Conservation (phyloP, 495 filamentous ascomycete species). For the Penicillium ochrochloron region DNA sequence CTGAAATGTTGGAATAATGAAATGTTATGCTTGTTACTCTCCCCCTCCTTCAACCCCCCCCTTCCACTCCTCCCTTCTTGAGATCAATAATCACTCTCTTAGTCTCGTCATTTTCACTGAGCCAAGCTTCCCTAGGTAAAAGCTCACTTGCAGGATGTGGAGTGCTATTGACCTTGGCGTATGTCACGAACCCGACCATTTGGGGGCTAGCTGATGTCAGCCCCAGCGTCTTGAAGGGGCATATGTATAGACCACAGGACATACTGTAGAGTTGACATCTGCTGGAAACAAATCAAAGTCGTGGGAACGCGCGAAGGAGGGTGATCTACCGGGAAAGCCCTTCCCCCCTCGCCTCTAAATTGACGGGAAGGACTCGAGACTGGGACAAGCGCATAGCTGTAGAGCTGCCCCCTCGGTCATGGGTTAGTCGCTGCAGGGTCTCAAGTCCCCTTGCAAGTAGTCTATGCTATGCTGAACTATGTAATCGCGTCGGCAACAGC, state of each 20-base stretch:
- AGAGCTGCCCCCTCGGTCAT: slow-evolving; percentile 7
- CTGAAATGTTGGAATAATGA: background rate
- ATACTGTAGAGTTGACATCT: slow-evolving; percentile 8
- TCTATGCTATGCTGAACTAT: slow-evolving; percentile 8
- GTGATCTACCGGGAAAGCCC: slow-evolving; percentile 6
- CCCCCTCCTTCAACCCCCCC: background rate
- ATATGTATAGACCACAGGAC: too few species aligned
- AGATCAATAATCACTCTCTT: background rate
- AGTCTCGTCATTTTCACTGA: background rate
- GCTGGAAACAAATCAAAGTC: slow-evolving; percentile 1
- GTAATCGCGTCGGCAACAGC: slow-evolving; percentile 7
- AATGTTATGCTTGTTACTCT: background rate
- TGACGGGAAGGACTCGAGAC: background rate
- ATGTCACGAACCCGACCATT: slow-evolving; percentile 22
- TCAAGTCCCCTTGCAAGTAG: slow-evolving; percentile 22
- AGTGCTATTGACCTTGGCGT: slow-evolving; percentile 25
- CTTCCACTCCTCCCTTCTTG: background rate
- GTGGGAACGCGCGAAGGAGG: slow-evolving; percentile 21
- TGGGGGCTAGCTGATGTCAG: slow-evolving; percentile 1
- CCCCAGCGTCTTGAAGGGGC: background rate
- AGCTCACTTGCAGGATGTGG: slow-evolving; percentile 30
- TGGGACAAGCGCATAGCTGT: slow-evolving; percentile 16
- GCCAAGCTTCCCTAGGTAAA: slow-evolving; percentile 27
- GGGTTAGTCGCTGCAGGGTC: slow-evolving; percentile 25
- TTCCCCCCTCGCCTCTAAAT: background rate